A percentile compares a stretch with the other conserved stretches of the same genome.
Evolutionary conservation across 2,329 filamentous ascomycete genomes (phyloP).

Genomic region (Phialocephala sp.): DNA sequence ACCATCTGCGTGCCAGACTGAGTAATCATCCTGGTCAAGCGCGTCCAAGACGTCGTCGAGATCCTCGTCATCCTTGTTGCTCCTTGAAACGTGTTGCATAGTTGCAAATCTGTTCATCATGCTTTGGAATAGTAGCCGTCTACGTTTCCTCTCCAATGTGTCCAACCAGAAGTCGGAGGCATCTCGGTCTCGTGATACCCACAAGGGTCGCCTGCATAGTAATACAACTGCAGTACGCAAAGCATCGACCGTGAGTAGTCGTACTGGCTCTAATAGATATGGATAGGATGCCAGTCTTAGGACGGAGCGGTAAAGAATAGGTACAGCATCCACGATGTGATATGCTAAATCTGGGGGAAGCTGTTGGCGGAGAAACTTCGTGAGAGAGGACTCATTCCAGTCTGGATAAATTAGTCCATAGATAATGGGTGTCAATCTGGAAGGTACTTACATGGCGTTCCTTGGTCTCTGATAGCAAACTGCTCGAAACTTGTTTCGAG

Average conservation of each 20-base stretch:
- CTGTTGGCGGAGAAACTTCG: neutral
- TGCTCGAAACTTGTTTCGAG: neutral
- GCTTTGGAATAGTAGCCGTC: slow-evolving; percentile 3
- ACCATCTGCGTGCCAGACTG: neutral
- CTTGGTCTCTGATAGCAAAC: neutral
- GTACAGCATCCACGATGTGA: neutral
- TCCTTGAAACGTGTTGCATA: neutral
- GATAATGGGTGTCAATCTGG: neutral
- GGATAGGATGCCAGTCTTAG: slow-evolving; percentile 8
- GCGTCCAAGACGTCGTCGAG: slow-evolving; percentile 2
- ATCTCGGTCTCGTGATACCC: neutral
- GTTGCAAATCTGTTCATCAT: slow-evolving; percentile 1
- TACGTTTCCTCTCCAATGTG: neutral
- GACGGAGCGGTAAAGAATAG: slow-evolving; percentile 5
- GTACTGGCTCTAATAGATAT: neutral
- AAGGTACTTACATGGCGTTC: neutral
- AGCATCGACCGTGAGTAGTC: neutral
- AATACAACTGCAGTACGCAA: slow-evolving; percentile 6
- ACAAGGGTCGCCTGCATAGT: neutral
- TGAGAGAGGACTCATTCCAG: neutral
- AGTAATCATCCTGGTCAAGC: neutral
- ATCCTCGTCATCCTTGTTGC: slow-evolving; percentile 1
- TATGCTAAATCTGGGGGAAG: neutral
- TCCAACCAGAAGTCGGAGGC: slow-evolving; percentile 1
- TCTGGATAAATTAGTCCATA: neutral